Percentiles rank a stretch among this genome's conserved stretches.
These are phyloP conservation scores for Effrenium voratum DNA, from an alignment of 73 alveolate genomes.

Conservation along the genomic window DNA sequence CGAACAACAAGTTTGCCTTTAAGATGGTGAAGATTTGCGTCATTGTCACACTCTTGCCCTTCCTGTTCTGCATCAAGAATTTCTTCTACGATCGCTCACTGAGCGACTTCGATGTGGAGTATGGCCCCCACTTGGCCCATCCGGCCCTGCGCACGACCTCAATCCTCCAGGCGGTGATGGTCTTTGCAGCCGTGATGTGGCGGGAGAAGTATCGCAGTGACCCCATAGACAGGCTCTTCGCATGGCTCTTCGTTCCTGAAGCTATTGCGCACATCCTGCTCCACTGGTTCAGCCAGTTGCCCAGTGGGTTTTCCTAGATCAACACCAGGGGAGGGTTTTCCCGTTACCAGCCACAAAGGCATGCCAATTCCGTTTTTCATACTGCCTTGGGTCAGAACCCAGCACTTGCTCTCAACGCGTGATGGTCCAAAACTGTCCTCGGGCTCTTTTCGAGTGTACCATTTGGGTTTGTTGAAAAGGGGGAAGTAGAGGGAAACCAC, in stretches of 20 bases:
- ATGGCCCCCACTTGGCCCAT: constrained; percentile 83
- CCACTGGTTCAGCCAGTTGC: constrained; percentile 90
- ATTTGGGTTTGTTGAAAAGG: too few species aligned
- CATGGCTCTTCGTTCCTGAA: constrained; percentile 89
- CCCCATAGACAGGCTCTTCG: constrained; percentile 81
- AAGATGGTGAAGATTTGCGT: constrained; percentile 79
- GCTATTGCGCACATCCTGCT: constrained; percentile 61
- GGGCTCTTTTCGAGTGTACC: too few species aligned
- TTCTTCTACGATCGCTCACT: constrained; percentile 44
- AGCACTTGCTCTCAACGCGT: too few species aligned
- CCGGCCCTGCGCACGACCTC: constrained; percentile 88
- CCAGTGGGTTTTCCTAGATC: too few species aligned
- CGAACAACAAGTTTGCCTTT: constrained; percentile 36
- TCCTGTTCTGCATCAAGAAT: constrained; percentile 64
- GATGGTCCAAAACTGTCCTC: too few species aligned
- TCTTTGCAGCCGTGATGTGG: constrained; percentile 75
- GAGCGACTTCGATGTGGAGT: constrained; percentile 72
- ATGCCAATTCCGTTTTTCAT: too few species aligned
- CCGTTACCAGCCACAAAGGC: too few species aligned
- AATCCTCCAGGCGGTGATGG: constrained; percentile 58
- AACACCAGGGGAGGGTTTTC: too few species aligned
- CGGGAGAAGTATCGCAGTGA: constrained; percentile 75
- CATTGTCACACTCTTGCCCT: constrained; percentile 49
- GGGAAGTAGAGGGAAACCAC: too few species aligned
- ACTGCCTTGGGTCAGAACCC: too few species aligned